Conservation (phyloP, 148 eudicot species). For the Chenopodium formosanum region DNA sequence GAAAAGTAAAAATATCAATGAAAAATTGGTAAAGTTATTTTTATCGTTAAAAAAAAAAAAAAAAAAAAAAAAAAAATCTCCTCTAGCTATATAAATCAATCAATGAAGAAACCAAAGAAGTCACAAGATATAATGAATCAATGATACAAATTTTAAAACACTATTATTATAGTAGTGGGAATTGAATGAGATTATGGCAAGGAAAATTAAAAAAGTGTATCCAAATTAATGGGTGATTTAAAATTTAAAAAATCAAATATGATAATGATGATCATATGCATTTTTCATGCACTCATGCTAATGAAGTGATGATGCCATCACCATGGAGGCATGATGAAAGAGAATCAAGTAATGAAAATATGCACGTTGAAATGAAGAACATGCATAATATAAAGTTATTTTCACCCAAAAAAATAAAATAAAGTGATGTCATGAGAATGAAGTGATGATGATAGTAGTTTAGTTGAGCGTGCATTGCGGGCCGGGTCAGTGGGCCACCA, state of each 20-base stretch:
- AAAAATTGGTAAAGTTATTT: too few species aligned
- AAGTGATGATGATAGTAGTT: neutral
- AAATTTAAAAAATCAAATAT: neutral
- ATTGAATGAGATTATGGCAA: too few species aligned
- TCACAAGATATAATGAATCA: too few species aligned
- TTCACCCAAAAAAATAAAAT: neutral
- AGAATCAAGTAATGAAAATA: neutral
- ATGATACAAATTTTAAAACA: too few species aligned
- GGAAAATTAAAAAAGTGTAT: too few species aligned
- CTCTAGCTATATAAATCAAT: too few species aligned
- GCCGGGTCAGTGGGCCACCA: neutral
- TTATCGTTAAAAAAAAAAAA: too few species aligned
- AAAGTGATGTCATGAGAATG: constrained; percentile 1
- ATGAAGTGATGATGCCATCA: constrained; percentile 1
- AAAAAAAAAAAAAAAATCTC: too few species aligned
- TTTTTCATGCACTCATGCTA: neutral
- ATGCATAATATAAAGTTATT: too few species aligned
- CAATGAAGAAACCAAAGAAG: too few species aligned
- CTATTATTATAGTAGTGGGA: too few species aligned
- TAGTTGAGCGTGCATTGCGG: neutral
- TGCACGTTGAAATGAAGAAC: neutral
- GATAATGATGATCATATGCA: constrained; percentile 8
- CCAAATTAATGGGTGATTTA: neutral
- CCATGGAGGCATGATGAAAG: neutral
- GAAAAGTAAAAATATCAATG: too few species aligned